These are phyloP conservation scores for Daldinia eschscholtzii DNA, from an alignment of 2,329 filamentous ascomycete genomes.

Conservation along the genomic window DNA sequence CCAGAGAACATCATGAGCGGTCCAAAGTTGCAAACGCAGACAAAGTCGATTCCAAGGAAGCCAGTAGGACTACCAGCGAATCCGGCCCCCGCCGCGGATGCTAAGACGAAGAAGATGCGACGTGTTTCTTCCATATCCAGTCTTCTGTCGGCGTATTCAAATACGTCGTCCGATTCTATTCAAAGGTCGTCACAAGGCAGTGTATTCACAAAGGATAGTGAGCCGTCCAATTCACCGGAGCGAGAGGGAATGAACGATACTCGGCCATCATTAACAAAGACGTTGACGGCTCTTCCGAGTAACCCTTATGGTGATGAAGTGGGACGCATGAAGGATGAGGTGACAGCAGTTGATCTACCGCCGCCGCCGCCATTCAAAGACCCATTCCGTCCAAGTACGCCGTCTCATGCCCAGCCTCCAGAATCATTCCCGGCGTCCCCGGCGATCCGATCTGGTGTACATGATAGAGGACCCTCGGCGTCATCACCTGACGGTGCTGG, in stretches of 20 bases:
- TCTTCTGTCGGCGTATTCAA: constrained; percentile 67
- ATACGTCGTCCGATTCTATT: constrained; percentile 60
- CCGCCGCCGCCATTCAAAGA: constrained; percentile 51
- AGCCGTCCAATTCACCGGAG: constrained; percentile 53
- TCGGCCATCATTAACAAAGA: constrained; percentile 43
- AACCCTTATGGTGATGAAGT: constrained; percentile 46
- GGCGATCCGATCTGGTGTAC: constrained; percentile 3
- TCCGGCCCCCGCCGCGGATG: constrained; percentile 21
- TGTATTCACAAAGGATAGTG: constrained; percentile 54
- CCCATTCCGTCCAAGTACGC: constrained; percentile 43
- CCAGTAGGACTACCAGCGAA: constrained; percentile 49
- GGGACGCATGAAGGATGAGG: constrained; percentile 40
- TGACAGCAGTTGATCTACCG: constrained; percentile 44
- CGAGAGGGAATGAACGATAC: constrained; percentile 44
- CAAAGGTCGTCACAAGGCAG: constrained; percentile 59
- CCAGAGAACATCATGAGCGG: constrained; percentile 44
- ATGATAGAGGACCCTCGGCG: constrained; percentile 29
- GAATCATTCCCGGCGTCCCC: constrained; percentile 34
- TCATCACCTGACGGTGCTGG: constrained; percentile 43
- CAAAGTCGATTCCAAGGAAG: constrained; percentile 56
- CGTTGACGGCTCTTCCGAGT: constrained; percentile 45
- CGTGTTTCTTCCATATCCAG: constrained; percentile 66
- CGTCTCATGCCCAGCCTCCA: constrained; percentile 35
- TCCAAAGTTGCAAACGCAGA: constrained; percentile 39
- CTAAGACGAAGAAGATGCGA: constrained; percentile 51